Evolutionary conservation across 2,329 filamentous ascomycete genomes (phyloP).

Genomic region (Arthrobotrys conoides): DNA sequence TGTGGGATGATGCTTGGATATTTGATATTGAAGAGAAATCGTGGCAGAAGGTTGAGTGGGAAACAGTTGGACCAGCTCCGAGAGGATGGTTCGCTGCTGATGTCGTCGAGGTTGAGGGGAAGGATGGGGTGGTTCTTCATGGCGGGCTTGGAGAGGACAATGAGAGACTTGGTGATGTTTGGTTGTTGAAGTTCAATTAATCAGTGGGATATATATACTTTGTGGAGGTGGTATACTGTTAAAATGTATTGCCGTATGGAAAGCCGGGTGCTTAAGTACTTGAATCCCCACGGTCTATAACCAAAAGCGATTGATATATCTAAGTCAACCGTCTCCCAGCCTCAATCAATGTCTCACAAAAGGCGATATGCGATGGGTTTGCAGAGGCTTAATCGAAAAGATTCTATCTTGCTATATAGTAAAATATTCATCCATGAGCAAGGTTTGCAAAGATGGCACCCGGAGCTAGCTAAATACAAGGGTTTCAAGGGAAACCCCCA

Average conservation of each 20-base stretch:
- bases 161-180: slow-evolving; percentile 74
- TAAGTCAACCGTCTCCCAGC: not conserved
- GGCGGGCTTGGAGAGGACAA: slow-evolving; percentile 73
- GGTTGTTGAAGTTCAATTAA: slow-evolving; percentile 73
- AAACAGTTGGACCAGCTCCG: slow-evolving; percentile 69
- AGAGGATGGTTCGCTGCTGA: slow-evolving; percentile 73
- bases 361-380: not conserved
- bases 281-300: not conserved
- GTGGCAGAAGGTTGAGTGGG: slow-evolving; percentile 68
- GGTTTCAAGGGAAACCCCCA: no score
- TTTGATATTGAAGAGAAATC: slow-evolving; percentile 74
- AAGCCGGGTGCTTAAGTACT: slow-evolving; percentile 5
- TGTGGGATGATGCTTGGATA: slow-evolving; percentile 75
- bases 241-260: not conserved
- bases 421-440: no score
- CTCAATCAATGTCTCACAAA: slow-evolving; percentile 20
- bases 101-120: slow-evolving; percentile 68
- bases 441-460: no score
- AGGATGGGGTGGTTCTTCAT: slow-evolving; percentile 74
- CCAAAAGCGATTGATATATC: not conserved
- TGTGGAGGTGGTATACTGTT: not conserved
- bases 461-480: no score
- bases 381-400: not conserved
- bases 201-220: not conserved
- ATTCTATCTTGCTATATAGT: no score